Conservation (phyloP, 192 early-diverging fungal genomes). For the Fimicolochytrium jonesii region DNA sequence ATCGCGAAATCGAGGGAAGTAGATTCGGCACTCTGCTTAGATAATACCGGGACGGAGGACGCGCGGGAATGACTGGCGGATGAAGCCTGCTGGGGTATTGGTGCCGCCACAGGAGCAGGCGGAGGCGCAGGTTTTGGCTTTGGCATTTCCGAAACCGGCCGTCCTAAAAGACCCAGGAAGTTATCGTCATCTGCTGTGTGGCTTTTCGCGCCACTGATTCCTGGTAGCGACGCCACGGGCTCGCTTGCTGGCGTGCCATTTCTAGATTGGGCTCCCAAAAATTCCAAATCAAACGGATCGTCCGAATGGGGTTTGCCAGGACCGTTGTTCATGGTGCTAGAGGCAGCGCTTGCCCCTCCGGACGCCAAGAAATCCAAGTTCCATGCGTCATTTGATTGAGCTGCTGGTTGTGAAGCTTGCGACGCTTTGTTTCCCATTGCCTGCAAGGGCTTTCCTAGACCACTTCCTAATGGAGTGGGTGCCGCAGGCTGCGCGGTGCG, state of each 20-base stretch:
- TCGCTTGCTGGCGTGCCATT: too few species aligned
- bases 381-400: slow-evolving; percentile 11
- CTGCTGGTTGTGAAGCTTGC: neutral
- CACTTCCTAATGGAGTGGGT: too few species aligned
- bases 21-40: too few species aligned
- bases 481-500: too few species aligned
- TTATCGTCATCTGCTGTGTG: slow-evolving; percentile 4
- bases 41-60: too few species aligned
- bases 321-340: too few species aligned
- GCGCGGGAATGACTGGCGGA: too few species aligned
- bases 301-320: too few species aligned
- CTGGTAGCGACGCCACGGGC: neutral
- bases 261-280: too few species aligned
- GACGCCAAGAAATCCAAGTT: slow-evolving; percentile 24
- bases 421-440: neutral
- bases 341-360: neutral
- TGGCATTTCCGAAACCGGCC: slow-evolving; percentile 10
- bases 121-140: neutral
- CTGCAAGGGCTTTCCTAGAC: too few species aligned
- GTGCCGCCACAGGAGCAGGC: neutral
- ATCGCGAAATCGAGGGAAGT: slow-evolving; percentile 45
- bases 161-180: slow-evolving; percentile 16
- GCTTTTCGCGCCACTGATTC: neutral
- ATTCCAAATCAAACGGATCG: slow-evolving; percentile 17
- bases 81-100: too few species aligned